Percentiles rank a stretch among this genome's conserved stretches.
phyloP scores from a whole-genome alignment of 2,329 filamentous ascomycete species.

The Beauveria caledonica region DNA sequence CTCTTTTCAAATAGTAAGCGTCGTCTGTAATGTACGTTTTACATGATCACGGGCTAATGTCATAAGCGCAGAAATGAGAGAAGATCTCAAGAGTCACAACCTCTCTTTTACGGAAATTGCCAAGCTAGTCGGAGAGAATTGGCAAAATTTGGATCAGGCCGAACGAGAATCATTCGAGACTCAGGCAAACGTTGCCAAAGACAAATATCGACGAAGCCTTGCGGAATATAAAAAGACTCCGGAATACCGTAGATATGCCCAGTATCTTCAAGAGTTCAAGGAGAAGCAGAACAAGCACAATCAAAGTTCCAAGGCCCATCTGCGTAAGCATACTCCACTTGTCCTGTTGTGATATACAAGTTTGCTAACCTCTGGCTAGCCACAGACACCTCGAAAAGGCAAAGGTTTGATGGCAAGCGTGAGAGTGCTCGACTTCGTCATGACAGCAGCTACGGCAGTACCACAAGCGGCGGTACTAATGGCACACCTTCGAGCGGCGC shows the following conservation, averaged over 20 bases:
- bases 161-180: constrained; percentile 68
- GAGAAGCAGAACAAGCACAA: constrained; percentile 54
- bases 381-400: constrained; percentile 41
- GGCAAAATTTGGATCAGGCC: constrained; percentile 60
- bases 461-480: constrained; percentile 32
- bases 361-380: constrained; percentile 23
- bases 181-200: constrained; percentile 64
- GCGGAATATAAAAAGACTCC: constrained; percentile 70
- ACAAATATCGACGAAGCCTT: constrained; percentile 66
- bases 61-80: constrained; percentile 54
- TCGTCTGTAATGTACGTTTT: not conserved
- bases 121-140: constrained; percentile 72
- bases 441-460: constrained; percentile 32
- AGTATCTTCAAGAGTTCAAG: constrained; percentile 72
- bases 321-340: not conserved
- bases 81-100: constrained; percentile 67
- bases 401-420: constrained; percentile 25
- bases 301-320: constrained; percentile 36
- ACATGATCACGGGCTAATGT: not conserved
- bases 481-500: constrained; percentile 27
- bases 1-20: constrained; percentile 74
- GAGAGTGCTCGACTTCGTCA: constrained; percentile 30
- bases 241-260: constrained; percentile 58
- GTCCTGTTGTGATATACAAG: not conserved
- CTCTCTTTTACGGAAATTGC: constrained; percentile 78